phyloP scores from a whole-genome alignment of 1,284 basidiomycete species.

The Malassezia obtusa region DNA sequence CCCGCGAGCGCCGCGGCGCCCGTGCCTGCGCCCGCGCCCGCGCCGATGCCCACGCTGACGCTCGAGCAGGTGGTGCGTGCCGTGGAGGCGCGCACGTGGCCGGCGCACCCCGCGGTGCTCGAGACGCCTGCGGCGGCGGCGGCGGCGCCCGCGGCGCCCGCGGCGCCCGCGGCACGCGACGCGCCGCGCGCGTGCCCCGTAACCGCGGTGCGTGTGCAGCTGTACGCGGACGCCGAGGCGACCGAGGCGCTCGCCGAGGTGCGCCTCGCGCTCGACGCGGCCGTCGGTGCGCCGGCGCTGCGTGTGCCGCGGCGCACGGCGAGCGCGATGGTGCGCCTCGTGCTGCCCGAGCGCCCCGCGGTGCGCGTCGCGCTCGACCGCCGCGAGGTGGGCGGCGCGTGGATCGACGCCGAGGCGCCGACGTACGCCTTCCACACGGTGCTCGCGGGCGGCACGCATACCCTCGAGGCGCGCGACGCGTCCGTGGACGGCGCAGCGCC shows the following conservation, averaged over 20 bases:
- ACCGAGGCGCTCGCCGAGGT: neutral
- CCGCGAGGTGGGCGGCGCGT: neutral
- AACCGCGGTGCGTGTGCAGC: neutral
- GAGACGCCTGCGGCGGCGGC: neutral
- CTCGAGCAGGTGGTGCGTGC: constrained; percentile 6
- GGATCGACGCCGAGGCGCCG: neutral
- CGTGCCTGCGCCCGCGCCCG: neutral
- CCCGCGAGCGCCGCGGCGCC: neutral
- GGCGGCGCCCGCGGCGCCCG: neutral
- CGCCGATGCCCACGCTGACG: neutral
- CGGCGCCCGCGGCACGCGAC: neutral
- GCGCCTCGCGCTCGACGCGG: neutral
- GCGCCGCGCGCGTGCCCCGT: neutral
- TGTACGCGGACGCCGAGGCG: neutral
- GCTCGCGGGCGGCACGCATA: neutral
- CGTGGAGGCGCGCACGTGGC: constrained; percentile 1
- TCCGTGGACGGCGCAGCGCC: neutral
- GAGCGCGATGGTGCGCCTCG: neutral
- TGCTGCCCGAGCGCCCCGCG: neutral
- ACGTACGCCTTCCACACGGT: neutral
- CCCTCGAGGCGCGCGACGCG: constrained; percentile 1
- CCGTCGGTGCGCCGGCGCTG: neutral
- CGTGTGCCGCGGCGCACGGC: neutral
- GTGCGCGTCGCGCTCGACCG: neutral
- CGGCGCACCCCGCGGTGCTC: constrained; percentile 7